phyloP scores from a whole-genome alignment of 2,329 filamentous ascomycete species.

The Colletotrichum godetiae region DNA sequence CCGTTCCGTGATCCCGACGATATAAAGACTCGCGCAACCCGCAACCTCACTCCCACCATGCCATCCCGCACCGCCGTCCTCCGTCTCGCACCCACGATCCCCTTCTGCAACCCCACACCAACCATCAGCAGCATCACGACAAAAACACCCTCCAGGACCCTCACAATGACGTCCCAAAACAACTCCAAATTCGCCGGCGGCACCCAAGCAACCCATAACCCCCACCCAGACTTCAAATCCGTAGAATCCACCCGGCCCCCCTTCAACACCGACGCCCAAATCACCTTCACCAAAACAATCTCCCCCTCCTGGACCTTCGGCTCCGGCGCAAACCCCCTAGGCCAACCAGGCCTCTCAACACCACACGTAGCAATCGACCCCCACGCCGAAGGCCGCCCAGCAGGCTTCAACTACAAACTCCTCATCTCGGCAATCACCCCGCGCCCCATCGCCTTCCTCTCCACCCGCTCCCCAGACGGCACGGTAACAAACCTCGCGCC shows the following conservation, averaged over 20 bases:
- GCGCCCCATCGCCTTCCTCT: conserved; percentile 79
- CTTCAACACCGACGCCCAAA: conserved; percentile 62
- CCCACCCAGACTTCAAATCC: conserved; percentile 79
- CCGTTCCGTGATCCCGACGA: conserved; percentile 14
- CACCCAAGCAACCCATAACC: conserved; percentile 64
- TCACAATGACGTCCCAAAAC: conserved; percentile 9
- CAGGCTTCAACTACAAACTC: conserved; percentile 88
- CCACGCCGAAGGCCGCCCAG: conserved; percentile 74
- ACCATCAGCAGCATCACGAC: background rate
- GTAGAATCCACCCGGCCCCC: conserved; percentile 74
- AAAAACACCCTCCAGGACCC: background rate
- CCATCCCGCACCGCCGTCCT: background rate
- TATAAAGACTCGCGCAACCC: background rate
- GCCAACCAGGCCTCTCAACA: conserved; percentile 51
- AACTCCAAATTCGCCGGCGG: conserved; percentile 18
- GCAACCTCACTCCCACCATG: background rate
- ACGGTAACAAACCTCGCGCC: conserved; percentile 78
- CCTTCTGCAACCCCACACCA: background rate
- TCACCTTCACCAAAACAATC: conserved; percentile 72
- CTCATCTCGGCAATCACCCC: conserved; percentile 87
- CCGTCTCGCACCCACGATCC: conserved; percentile 11
- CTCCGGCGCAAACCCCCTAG: conserved; percentile 67
- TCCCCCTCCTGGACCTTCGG: conserved; percentile 75
- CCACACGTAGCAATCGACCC: conserved; percentile 86
- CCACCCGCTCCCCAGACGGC: conserved; percentile 69